phyloP scores from a whole-genome alignment of 78 protist species.

The Creolimax fragrantissima region DNA sequence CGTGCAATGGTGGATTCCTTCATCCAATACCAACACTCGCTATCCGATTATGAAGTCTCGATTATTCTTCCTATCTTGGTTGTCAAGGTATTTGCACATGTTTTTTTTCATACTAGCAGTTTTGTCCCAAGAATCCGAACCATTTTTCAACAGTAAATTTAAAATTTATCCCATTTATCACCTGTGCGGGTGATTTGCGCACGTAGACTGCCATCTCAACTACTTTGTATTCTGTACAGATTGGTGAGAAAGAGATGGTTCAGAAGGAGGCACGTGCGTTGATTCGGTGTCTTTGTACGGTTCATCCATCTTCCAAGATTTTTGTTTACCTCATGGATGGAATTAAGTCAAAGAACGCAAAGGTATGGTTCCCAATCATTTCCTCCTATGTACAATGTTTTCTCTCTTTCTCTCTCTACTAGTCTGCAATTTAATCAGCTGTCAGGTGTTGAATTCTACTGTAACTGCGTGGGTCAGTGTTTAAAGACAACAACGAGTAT shows the following conservation, averaged over 20 bases:
- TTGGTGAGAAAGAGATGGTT: background rate
- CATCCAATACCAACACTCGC: background rate
- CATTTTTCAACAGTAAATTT: no score
- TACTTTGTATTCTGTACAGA: background rate
- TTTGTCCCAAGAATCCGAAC: no score
- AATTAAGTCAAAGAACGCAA: background rate
- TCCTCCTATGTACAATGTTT: background rate
- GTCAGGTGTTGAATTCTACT: no score
- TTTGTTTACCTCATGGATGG: background rate
- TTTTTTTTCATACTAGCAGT: no score
- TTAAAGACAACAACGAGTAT: no score
- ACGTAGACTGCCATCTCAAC: no score
- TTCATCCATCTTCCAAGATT: background rate
- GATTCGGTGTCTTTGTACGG: background rate
- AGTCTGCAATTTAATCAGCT: no score
- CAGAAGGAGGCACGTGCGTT: background rate
- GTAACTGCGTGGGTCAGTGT: background rate
- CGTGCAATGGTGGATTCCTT: background rate
- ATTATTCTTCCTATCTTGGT: background rate
- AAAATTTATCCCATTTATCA: no score
- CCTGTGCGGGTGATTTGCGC: no score
- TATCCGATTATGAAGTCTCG: background rate
- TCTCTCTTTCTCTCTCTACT: background rate
- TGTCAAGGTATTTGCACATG: background rate
- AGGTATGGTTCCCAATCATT: background rate